Base-by-base conservation (phyloP, 2,329 filamentous ascomycete genomes). In the Thelonectria blattea region DNA sequence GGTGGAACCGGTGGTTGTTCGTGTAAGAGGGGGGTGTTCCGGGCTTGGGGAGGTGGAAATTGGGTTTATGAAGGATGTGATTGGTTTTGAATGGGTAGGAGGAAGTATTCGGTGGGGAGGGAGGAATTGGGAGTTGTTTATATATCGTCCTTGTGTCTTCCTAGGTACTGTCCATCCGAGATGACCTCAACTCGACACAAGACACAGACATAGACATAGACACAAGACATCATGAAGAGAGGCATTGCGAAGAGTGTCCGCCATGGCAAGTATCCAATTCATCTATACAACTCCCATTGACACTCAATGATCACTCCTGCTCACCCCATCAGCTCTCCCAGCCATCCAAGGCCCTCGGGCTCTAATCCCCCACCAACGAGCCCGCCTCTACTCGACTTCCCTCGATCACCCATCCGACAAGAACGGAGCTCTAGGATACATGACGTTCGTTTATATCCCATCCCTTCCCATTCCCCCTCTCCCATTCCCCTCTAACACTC, bases 351-450 rank as follows among this genome's bases (percentile, higher is more conserved):
- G 34, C 11, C 34, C 32, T 14, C 39, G 30, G 11, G 42, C 53
- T 2, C 45, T 56, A 20, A 42, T 49, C 32, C 12, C 22, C n/a
- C 6, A 24, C 20, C 46, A 32, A 7, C 37, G 34, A 7, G 32
- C 41, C n/a, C 27, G 46, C 8, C 34, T 24, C 9, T 24, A 49
- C 37, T 56, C 45, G 20, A 41, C 52, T 2, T 32, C 53, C 5
- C 43, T 10, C 20, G 3, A 5, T 22, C 42, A 11, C 22, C 53
- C 4, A 14, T 56, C 6, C 34, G 53, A 56, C 34, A 56, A 56
- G 24, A 41, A 39, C 6, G 45, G 53, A 30, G 53, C 53, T 2
- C 5, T 56, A 5, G 53, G 53, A 39, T 56, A 49, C 48, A 46
- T 56, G 22, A 34, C 47, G 53, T 56, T 14, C 17, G 34, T 39